A percentile compares a stretch with the other conserved stretches of the same genome.
These are phyloP conservation scores for Scheffersomyces stipitis DNA, from an alignment of 805 yeast genomes.

Conservation along the genomic window DNA sequence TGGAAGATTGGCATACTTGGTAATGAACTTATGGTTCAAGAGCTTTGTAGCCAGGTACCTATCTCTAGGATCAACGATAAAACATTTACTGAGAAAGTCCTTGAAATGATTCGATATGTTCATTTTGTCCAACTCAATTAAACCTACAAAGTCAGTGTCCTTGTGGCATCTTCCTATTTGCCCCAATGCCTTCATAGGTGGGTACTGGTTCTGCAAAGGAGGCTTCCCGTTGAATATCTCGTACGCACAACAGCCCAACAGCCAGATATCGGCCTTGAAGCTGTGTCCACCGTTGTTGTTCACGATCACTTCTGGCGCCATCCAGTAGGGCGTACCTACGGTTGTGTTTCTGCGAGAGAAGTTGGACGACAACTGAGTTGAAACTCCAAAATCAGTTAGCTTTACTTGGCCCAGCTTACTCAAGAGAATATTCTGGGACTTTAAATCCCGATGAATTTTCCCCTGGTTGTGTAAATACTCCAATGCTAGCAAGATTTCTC, in stretches of 20 bases:
- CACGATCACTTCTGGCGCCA: slow-evolving; percentile 61
- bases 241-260: slow-evolving; percentile 74
- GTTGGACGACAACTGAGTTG: slow-evolving; percentile 42
- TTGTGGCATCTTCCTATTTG: slow-evolving; percentile 32
- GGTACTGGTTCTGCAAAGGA: slow-evolving; percentile 48
- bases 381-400: slow-evolving; percentile 47
- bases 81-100: slow-evolving; percentile 35
- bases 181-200: slow-evolving; percentile 47
- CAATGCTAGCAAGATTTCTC: slow-evolving; percentile 59
- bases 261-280: slow-evolving; percentile 73
- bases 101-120: slow-evolving; percentile 23
- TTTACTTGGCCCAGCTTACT: slow-evolving; percentile 40
- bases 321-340: slow-evolving; percentile 63
- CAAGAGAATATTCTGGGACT: slow-evolving; percentile 41
- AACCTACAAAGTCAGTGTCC: slow-evolving; percentile 28
- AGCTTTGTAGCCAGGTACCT: slow-evolving; percentile 32
- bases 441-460: slow-evolving; percentile 65
- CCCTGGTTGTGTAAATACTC: slow-evolving; percentile 67
- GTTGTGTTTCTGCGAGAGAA: slow-evolving; percentile 46
- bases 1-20: slow-evolving; percentile 12
- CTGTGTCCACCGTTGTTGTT: slow-evolving; percentile 58
- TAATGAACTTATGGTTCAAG: slow-evolving; percentile 34
- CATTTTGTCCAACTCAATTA: slow-evolving; percentile 24
- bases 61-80: slow-evolving; percentile 30
- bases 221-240: slow-evolving; percentile 74